Evolutionary conservation across 208 protist species (phyloP), one percentile per base, ranked within the genome.

Genomic region (Trichomonas gallinae): DNA sequence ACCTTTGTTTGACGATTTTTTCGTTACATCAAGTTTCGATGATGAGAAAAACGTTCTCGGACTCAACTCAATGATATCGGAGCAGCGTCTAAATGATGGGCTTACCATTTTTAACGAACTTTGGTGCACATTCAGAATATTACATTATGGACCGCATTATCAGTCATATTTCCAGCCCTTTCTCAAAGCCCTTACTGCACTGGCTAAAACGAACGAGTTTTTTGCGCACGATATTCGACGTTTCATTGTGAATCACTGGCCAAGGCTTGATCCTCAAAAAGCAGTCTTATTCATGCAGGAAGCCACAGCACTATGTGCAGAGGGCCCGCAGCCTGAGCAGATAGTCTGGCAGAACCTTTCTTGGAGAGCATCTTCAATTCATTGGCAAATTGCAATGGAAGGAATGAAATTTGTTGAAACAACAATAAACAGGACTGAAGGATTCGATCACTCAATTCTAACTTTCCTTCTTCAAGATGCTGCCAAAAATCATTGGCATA

Each of bases 351-450:
- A 89, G 40, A 89, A 40, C 0, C 23, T 89, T 1, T 89, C 83
- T 46, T 89, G 83, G 83, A 42, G 83, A 46, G 3, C 83, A 15
- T 46, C 38, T 2, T 89, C 83, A 31, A 89, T 89, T n/a, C 83
- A 89, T 8, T 89, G 83, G 83, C 83, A 89, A 17, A 89, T 89
- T 31, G 83, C 83, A 46, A 89, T 89, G 83, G 83, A 89, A 46
- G 83, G 83, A 46, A 31, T 89, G 38, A 89, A 89, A 1, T 89
- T 89, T 15, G 40, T 89, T 31, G 31, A 34, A 46, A 34, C 31
- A 89, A 89, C 83, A 31, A 46, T 46, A 44, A 8, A 15, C 2
- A 89, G 83, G 26, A 45, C 83, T 46, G 40, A 42, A n/a, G 34
- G 6, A n/a, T 89, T 89, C 38, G 83, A 89, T 36, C 34, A 89